Base-by-base conservation (phyloP, 1,284 basidiomycete genomes). In the Ustilago loliicola region DNA sequence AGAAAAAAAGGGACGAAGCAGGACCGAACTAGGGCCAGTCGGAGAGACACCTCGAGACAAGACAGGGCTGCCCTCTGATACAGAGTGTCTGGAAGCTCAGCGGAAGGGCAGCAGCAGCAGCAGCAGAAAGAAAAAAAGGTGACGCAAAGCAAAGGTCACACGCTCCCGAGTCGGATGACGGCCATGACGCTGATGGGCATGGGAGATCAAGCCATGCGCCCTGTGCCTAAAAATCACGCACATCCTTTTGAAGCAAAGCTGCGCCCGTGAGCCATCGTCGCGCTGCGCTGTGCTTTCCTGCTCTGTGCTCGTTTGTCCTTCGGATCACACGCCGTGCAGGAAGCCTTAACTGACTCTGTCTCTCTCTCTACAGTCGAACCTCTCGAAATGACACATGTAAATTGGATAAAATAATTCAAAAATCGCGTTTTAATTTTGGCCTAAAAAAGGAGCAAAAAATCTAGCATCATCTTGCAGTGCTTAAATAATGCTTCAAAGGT, bases 151-250 rank as follows among this genome's bases (percentile, higher is more conserved):
- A 52, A 25, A 52, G 52, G 52, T 36, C 52, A 36, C 32, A 53
- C 27, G 52, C 52, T 36, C 52, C 52, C 32, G 52, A 36, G 52
- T 53, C 52, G 52, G 52, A 53, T 53, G 52, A 53, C 52, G 10
- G 48, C 13, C 48, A 57, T 47, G 40, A 57, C 40, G 55, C 55
- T 10, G 40, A 45, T 30, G 38, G 55, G 40, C 40, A 32, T 30
- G 10, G 29, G 30, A 54, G 52, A 54, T 54, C 52, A 54, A 54
- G 52, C 52, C 52, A 36, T 54, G 52, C 52, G 51, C 29, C 51
- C 10, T 29, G 51, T 23, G 23, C 21, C 21, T 23, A 25, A 48
- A 48, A 4, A 7, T 47, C n/a, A 25, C 40, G 19, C 40, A 21
- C 51, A n/a, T 51, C 48, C 27, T 13, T 11, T 2, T n/a, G n/a